A percentile compares a stretch with the other conserved stretches of the same genome.
Conservation (phyloP, 169 alveolate genomes). For the Eimeria falciformis region DNA sequence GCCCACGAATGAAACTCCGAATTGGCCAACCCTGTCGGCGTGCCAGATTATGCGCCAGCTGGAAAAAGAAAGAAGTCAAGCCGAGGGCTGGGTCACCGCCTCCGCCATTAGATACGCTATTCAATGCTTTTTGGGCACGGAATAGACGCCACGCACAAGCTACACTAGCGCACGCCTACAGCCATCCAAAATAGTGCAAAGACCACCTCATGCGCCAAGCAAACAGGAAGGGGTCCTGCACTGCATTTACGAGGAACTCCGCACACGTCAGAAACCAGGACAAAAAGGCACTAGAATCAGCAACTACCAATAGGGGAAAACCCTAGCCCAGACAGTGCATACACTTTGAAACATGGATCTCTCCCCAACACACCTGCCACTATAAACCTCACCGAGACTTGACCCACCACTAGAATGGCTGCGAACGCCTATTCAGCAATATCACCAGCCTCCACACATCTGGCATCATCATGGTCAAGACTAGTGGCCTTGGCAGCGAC, state of each 20-base stretch:
- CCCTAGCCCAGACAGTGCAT: too few relatives aligned
- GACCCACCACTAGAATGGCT: too few relatives aligned
- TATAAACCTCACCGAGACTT: too few relatives aligned
- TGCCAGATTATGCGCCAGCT: constrained; percentile 58
- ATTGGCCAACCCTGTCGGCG: constrained; percentile 19
- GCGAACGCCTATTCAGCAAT: constrained; percentile 15
- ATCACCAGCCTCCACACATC: constrained; percentile 8
- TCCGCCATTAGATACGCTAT: neutral
- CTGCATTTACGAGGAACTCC: too few relatives aligned
- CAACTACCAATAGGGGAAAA: too few relatives aligned
- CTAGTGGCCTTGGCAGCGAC: constrained; percentile 43
- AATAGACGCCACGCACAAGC: neutral
- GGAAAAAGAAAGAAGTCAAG: constrained; percentile 33
- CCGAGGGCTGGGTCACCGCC: constrained; percentile 13
- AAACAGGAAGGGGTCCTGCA: too few relatives aligned
- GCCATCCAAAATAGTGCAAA: too few relatives aligned
- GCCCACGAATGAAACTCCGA: constrained; percentile 30
- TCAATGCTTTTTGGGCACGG: constrained; percentile 8
- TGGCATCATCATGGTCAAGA: constrained; percentile 31
- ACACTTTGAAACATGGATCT: too few relatives aligned
- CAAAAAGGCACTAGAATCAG: too few relatives aligned
- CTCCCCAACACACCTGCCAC: too few relatives aligned
- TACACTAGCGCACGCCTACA: constrained; percentile 2
- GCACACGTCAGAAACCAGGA: too few relatives aligned
- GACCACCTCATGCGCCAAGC: too few relatives aligned